phyloP scores from a whole-genome alignment of 352 stramenopile genomes.

The Pythium scleroteichum region DNA sequence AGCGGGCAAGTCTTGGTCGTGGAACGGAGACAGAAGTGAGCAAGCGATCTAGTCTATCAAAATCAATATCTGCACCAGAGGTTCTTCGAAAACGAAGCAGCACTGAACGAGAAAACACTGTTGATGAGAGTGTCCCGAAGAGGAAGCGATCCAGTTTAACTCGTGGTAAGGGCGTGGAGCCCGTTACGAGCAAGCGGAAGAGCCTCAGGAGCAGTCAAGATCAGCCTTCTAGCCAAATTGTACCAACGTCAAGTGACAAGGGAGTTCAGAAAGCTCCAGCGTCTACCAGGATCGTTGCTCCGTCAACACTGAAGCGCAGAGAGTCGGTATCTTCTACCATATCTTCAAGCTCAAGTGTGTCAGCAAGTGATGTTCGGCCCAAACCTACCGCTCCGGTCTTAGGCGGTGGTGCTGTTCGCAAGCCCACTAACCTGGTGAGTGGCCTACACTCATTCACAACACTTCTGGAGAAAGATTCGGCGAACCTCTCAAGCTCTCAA shows the following conservation, averaged over 20 bases:
- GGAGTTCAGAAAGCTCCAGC: constrained; percentile 1
- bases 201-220: constrained; percentile 9
- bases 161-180: not conserved
- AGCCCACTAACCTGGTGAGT: constrained; percentile 65
- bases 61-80: constrained; percentile 8
- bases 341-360: constrained; percentile 52
- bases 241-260: not conserved
- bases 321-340: constrained; percentile 59
- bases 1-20: constrained; percentile 17
- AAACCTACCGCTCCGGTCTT: constrained; percentile 8
- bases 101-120: constrained; percentile 8
- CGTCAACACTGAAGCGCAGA: constrained; percentile 14
- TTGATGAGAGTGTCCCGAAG: not conserved
- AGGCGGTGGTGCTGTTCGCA: constrained; percentile 29
- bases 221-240: not conserved
- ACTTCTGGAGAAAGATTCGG: constrained; percentile 59
- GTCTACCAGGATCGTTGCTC: constrained; percentile 2
- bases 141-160: constrained; percentile 17
- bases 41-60: constrained; percentile 22
- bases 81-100: constrained; percentile 15
- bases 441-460: constrained; percentile 73
- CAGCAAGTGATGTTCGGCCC: constrained; percentile 16
- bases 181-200: not conserved
- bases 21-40: constrained; percentile 7
- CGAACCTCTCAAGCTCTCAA: constrained; percentile 28